A percentile compares a stretch with the other conserved stretches of the same genome.
Evolutionary conservation across 2,329 filamentous ascomycete species (phyloP).

Genomic region (Diplodia scrobiculata): DNA sequence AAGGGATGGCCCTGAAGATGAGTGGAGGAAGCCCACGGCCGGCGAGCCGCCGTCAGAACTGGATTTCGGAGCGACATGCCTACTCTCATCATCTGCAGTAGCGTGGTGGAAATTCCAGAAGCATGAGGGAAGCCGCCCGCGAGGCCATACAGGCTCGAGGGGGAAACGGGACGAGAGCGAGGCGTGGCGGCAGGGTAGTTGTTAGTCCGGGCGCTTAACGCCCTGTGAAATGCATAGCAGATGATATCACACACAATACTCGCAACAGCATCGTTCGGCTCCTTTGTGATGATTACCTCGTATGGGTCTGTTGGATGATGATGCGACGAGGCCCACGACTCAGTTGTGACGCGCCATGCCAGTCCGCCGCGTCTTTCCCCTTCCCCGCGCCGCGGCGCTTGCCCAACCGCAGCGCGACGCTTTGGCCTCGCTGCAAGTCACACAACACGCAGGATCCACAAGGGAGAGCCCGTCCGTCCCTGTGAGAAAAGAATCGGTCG

Average conservation of each 20-base stretch:
- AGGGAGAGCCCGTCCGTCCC: constrained; percentile 11
- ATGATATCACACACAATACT: constrained; percentile 18
- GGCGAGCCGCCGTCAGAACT: background rate
- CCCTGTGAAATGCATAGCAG: constrained; percentile 26
- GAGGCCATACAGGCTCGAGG: constrained; percentile 1
- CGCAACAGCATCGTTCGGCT: constrained; percentile 17
- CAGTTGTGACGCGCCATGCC: constrained; percentile 9
- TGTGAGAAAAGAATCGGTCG: background rate
- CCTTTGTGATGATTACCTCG: constrained; percentile 16
- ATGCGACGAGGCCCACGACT: constrained; percentile 4
- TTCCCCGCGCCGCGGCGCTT: constrained; percentile 19
- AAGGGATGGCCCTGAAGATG: constrained; percentile 8
- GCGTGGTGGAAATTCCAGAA: constrained; percentile 26
- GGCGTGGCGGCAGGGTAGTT: constrained; percentile 14
- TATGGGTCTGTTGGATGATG: background rate
- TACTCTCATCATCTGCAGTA: constrained; percentile 4
- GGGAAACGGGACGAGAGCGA: constrained; percentile 27
- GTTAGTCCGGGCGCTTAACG: constrained; percentile 25
- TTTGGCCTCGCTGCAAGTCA: constrained; percentile 27
- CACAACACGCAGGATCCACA: constrained; percentile 18
- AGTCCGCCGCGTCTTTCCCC: constrained; percentile 5
- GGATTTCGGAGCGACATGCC: constrained; percentile 16
- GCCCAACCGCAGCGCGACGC: constrained; percentile 21
- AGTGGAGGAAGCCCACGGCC: background rate
- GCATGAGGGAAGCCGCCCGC: constrained; percentile 5